Evolutionary conservation across 352 stramenopile species (phyloP), one percentile per base, ranked within the genome.

Genomic region (Phytophthora pini): DNA sequence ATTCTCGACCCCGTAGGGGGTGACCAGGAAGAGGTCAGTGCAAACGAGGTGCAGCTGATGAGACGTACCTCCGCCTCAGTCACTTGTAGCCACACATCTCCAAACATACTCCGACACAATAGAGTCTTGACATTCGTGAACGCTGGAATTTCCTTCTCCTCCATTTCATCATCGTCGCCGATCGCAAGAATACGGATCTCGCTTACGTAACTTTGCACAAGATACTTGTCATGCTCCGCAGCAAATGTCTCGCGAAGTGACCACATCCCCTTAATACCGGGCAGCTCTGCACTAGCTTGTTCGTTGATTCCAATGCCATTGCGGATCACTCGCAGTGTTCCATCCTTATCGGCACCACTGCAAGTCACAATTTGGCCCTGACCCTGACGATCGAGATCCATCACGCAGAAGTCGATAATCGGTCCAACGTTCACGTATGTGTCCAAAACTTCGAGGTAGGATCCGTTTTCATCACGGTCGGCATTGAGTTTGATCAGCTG

Each of bases 221-320:
- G 78, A 72, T 97, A 99, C 52, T 88, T 88, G 86, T 99, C 96
- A 67, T 98, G 84, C 29, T 91, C 80, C 34, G 91, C 89, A 4
- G 72, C 73, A 61, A 96, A 98, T 1, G 68, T 79, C 44, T 90
- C 68, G 20, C 97, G 90, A 57, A 99, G 69, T 8, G 85, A 85
- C 97, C 97, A 99, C 94, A 99, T 98, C 17, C 94, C 97, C 70
- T 99, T 99, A 70, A 99, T 99, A 58, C 97, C 98, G 15, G 88
- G 81, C 5, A 99, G 80, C 63, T 99, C 97, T 0, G 98, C 97
- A 15, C 77, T 88, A 2, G 97, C 97, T 65, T 98, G 88, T 51
- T 98, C 97, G 41, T 98, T 98, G 69, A 99, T 99, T 0, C 97
- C 98, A 68, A 99, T 99, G n/a, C 98, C 98, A 65, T 99, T 99